phyloP scores from a whole-genome alignment of 768 basidiomycete species.

The Psilocybe cyanescens region DNA sequence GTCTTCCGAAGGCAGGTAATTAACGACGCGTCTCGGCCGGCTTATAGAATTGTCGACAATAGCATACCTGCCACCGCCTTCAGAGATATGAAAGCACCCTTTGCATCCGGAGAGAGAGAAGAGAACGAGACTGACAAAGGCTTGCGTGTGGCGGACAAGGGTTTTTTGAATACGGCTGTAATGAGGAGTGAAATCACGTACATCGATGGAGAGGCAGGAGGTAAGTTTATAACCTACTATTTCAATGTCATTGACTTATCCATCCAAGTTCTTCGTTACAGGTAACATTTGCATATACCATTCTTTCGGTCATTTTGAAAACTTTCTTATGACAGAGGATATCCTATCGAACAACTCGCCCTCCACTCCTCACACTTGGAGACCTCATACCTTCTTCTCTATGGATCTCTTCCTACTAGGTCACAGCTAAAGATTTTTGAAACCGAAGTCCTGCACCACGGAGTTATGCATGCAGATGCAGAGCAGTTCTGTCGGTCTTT shows the following conservation, averaged over 20 bases:
- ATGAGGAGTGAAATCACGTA: slow-evolving; percentile 83
- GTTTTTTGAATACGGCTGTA: slow-evolving; percentile 84
- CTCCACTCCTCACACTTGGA: slow-evolving; percentile 81
- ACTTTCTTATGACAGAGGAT: slow-evolving; percentile 58
- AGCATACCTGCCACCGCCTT: slow-evolving; percentile 81
- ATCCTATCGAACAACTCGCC: slow-evolving; percentile 92
- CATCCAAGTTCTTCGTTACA: slow-evolving; percentile 65
- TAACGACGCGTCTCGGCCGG: slow-evolving; percentile 4
- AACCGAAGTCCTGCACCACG: slow-evolving; percentile 79
- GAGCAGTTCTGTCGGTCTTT: slow-evolving; percentile 73
- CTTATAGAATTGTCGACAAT: slow-evolving; percentile 74
- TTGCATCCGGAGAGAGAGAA: slow-evolving; percentile 61
- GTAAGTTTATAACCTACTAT: slow-evolving; percentile 34
- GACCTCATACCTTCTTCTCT: slow-evolving; percentile 86
- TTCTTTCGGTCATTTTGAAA: neutral
- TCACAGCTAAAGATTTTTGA: slow-evolving; percentile 67
- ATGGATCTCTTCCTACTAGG: slow-evolving; percentile 75
- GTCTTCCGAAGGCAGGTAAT: neutral
- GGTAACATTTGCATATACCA: slow-evolving; percentile 38
- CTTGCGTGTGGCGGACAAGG: slow-evolving; percentile 77
- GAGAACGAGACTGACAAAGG: slow-evolving; percentile 88
- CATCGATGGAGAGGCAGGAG: slow-evolving; percentile 88
- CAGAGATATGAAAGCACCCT: slow-evolving; percentile 70
- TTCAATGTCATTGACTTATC: neutral
- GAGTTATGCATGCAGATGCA: slow-evolving; percentile 67